Evolutionary conservation across 352 stramenopile species (phyloP), one percentile per base, ranked within the genome.

Genomic region (Globisporangium orthogonon): DNA sequence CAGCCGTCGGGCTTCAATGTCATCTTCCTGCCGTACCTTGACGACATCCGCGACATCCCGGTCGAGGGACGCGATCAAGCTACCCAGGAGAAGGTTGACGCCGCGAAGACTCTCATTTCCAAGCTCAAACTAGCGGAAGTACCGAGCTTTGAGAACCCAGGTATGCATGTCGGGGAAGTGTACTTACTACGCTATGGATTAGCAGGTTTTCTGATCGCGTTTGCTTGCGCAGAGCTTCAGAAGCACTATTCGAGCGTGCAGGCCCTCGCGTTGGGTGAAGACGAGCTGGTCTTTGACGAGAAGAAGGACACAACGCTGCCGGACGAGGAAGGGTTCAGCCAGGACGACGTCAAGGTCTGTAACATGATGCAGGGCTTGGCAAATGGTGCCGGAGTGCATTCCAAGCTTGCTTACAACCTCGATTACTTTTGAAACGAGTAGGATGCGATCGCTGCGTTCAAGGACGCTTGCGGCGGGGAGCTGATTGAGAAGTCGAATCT

Each of bases 241-340:
- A 94, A 94, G 50, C 84, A 94, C 56, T 94, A 92, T 51, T 73
- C 84, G 35, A 85, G 67, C 15, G 75, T 92, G 18, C 84, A 94
- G 62, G 84, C 82, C 29, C 73, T 94, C 41, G 84, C 84, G 0
- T 61, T 94, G 2, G 71, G 74, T 1, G 82, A 94, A 63, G 80
- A 91, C 37, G 66, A 76, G 45, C 66, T 94, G 18, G 72, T 81
- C 52, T 92, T 92, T 29, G 78, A 94, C 58, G 81, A 94, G 49
- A 71, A 61, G 31, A 83, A 88, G 60, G 84, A 92, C 62, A 81
- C 70, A 5, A 94, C 84, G 1, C 62, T 92, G 29, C 84, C 84
- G 0, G 84, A 94, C 62, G 58, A 70, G 15, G 80, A 87, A 33
- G 84, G 82, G 1, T 94, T 92, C 69, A 47, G 50, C 0, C 74